These are phyloP conservation scores for Telfairia occidentalis DNA, from an alignment of 331 rosid genomes.

Conservation along the genomic window DNA sequence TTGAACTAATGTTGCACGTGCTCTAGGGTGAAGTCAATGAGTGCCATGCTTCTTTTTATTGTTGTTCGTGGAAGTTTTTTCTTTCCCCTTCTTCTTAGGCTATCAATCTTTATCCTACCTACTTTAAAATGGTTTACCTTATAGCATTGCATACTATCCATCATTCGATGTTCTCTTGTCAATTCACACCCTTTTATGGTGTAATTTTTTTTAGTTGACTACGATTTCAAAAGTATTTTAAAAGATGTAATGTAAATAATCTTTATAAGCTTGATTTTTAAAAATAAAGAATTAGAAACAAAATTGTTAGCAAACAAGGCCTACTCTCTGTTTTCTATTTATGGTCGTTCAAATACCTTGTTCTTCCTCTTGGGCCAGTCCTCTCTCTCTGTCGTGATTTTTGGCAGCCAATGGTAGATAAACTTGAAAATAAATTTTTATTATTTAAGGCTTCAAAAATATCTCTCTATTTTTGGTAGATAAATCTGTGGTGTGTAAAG, in stretches of 20 bases:
- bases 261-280: background rate
- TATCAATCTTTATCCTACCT: background rate
- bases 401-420: background rate
- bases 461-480: background rate
- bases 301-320: background rate
- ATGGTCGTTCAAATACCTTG: background rate
- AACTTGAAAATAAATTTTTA: background rate
- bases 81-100: background rate
- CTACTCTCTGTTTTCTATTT: background rate
- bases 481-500: background rate
- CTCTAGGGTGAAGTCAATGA: background rate
- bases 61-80: background rate
- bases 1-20: background rate
- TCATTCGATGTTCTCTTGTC: background rate
- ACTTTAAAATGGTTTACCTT: background rate
- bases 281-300: background rate
- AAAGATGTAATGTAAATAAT: background rate
- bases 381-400: background rate
- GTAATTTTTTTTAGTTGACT: background rate
- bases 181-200: background rate
- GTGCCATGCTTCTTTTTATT: background rate
- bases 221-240: background rate
- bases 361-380: background rate
- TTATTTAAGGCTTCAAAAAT: background rate
- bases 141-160: background rate